A percentile compares a stretch with the other conserved stretches of the same genome.
Conservation (phyloP, 495 filamentous ascomycete genomes). For the Aspergillus campestris region DNA sequence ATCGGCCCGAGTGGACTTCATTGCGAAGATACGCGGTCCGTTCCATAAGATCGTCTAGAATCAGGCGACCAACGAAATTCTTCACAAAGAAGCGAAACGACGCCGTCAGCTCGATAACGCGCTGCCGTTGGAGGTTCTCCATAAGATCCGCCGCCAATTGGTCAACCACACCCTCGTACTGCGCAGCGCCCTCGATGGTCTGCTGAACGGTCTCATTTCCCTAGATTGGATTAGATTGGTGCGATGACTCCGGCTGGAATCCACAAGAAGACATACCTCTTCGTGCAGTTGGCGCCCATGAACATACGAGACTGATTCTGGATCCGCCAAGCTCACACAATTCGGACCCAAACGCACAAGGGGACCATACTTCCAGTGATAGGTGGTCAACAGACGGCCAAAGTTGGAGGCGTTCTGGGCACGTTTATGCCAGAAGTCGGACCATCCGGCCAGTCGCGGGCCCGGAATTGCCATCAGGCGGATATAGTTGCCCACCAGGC, state of each 20-base stretch:
- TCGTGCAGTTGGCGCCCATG: not conserved
- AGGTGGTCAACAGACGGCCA: slow-evolving; percentile 3
- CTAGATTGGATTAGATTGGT: too few relatives aligned
- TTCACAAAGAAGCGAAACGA: slow-evolving; percentile 8
- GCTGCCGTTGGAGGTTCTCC: slow-evolving; percentile 3
- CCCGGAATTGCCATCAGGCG: slow-evolving; percentile 13
- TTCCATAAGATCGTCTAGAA: not conserved
- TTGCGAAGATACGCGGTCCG: not conserved
- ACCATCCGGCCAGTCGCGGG: slow-evolving; percentile 6
- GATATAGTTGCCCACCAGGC: slow-evolving; percentile 7
- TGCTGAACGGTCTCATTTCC: not conserved
- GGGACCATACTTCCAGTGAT: slow-evolving; percentile 45
- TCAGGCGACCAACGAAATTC: slow-evolving; percentile 3
- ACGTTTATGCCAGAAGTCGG: slow-evolving; percentile 7
- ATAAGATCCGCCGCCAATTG: slow-evolving; percentile 1
- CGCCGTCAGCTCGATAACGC: slow-evolving; percentile 1
- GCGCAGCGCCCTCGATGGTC: not conserved
- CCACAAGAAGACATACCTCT: slow-evolving; percentile 1
- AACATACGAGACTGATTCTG: slow-evolving; percentile 21
- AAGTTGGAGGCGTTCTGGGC: slow-evolving; percentile 2
- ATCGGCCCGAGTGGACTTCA: not conserved
- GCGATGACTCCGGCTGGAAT: too few relatives aligned
- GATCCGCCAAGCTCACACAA: slow-evolving; percentile 42
- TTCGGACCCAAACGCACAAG: slow-evolving; percentile 51
- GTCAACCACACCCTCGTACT: slow-evolving; percentile 12